Evolutionary conservation across 1,284 basidiomycete genomes (phyloP).

Genomic region (Mycosarcoma mackinlayi): DNA sequence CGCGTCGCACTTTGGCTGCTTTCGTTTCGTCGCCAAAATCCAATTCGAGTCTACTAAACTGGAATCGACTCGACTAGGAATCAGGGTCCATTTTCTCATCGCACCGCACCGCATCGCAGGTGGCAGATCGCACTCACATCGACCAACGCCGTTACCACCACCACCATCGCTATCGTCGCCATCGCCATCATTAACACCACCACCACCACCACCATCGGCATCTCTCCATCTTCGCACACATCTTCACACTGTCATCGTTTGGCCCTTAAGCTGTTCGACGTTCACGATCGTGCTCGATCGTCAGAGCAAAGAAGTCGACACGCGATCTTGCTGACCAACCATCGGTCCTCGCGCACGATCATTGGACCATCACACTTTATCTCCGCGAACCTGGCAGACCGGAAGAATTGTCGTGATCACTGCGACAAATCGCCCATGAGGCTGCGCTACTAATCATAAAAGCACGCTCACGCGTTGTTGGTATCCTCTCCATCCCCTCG

Average conservation of each 20-base stretch:
- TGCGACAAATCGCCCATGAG: slow-evolving; percentile 15
- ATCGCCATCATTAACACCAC: slow-evolving; percentile 3
- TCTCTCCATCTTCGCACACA: neutral
- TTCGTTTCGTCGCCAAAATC: slow-evolving; percentile 34
- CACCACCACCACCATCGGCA: slow-evolving; percentile 1
- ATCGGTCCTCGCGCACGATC: neutral
- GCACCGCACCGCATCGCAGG: slow-evolving; percentile 22
- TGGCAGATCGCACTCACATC: slow-evolving; percentile 4
- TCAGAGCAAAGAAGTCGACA: too few species aligned
- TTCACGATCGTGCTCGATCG: too few species aligned
- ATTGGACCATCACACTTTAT: neutral
- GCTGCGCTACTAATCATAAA: slow-evolving; percentile 1
- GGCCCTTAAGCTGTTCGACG: too few species aligned
- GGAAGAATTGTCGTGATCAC: neutral
- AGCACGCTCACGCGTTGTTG: slow-evolving; percentile 15
- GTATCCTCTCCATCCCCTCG: slow-evolving; percentile 1
- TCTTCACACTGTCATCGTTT: too few species aligned
- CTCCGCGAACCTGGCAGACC: neutral
- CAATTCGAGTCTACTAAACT: too few species aligned
- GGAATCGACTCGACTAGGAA: too few species aligned
- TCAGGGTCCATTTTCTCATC: slow-evolving; percentile 39
- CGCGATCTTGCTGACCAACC: too few species aligned
- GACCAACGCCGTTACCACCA: neutral
- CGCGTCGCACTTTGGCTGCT: slow-evolving; percentile 29
- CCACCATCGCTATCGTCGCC: slow-evolving; percentile 1